A percentile compares a stretch with the other conserved stretches of the same genome.
These are phyloP conservation scores for Yamadazyma atlantica DNA, from an alignment of 1,139 yeast genomes.

Conservation along the genomic window DNA sequence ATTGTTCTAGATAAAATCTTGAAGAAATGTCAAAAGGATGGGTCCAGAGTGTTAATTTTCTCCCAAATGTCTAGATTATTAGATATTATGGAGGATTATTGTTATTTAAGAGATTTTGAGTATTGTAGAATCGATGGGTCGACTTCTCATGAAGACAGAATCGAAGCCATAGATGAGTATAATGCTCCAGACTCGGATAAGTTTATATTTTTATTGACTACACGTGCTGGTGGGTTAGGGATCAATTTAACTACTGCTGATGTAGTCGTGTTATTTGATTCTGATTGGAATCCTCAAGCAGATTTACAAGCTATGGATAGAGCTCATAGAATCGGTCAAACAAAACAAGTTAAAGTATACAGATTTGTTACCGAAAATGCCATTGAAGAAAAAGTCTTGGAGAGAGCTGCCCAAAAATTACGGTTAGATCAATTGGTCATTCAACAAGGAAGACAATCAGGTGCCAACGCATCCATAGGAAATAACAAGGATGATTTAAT, in stretches of 20 bases:
- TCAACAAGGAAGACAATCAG: slow-evolving; percentile 78
- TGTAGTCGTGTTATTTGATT: slow-evolving; percentile 83
- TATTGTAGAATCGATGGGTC: slow-evolving; percentile 96
- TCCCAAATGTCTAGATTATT: slow-evolving; percentile 93
- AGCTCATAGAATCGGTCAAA: slow-evolving; percentile 97
- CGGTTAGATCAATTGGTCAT: slow-evolving; percentile 92
- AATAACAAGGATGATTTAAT: slow-evolving; percentile 80
- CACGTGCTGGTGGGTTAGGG: slow-evolving; percentile 99
- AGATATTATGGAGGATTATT: slow-evolving; percentile 92
- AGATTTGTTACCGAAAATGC: slow-evolving; percentile 95
- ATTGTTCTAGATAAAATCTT: slow-evolving; percentile 81
- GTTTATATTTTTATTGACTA: slow-evolving; percentile 82
- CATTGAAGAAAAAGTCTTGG: slow-evolving; percentile 92
- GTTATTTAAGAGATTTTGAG: slow-evolving; percentile 75
- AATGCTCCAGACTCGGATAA: slow-evolving; percentile 81
- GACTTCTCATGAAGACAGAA: slow-evolving; percentile 91
- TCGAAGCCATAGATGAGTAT: slow-evolving; percentile 88
- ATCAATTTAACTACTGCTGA: slow-evolving; percentile 93
- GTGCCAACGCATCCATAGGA: slow-evolving; percentile 29
- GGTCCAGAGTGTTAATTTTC: slow-evolving; percentile 87
- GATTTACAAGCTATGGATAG: slow-evolving; percentile 99
- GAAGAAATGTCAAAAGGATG: slow-evolving; percentile 68
- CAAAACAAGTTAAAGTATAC: slow-evolving; percentile 89
- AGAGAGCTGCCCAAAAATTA: slow-evolving; percentile 92
- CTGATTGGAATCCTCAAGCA: slow-evolving; percentile 99